Conservation (phyloP, 495 filamentous ascomycete genomes). For the Xylaria grammica region DNA sequence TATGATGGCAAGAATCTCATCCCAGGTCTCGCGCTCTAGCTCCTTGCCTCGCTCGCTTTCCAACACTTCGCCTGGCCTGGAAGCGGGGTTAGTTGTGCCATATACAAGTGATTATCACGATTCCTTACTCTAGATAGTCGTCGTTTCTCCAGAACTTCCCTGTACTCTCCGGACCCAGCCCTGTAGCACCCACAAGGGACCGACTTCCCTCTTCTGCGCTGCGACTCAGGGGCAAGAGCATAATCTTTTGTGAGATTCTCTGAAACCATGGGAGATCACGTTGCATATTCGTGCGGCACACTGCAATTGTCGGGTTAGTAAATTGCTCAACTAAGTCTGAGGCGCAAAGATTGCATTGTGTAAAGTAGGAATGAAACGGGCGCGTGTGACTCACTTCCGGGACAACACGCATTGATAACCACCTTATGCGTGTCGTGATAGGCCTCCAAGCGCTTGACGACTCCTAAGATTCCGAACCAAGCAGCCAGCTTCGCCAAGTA, state of each 20-base stretch:
- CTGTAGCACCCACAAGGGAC: conserved; percentile 2
- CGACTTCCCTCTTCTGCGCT: conserved; percentile 1
- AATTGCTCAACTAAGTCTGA: background rate
- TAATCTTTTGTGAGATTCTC: background rate
- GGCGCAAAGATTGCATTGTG: no score
- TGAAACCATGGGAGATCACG: conserved; percentile 4
- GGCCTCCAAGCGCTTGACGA: background rate
- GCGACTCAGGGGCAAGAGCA: background rate
- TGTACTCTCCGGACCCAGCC: conserved; percentile 2
- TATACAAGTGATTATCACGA: background rate
- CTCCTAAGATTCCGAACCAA: background rate
- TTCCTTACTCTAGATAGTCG: background rate
- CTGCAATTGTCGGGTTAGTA: background rate
- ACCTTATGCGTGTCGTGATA: background rate
- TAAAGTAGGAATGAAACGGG: background rate
- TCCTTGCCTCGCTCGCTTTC: background rate
- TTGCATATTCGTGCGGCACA: conserved; percentile 7
- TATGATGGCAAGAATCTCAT: conserved; percentile 2
- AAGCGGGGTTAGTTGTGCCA: background rate
- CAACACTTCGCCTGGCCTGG: background rate
- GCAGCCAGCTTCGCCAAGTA: conserved; percentile 1
- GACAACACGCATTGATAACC: conserved; percentile 5
- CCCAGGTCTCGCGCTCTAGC: background rate
- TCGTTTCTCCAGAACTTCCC: conserved; percentile 4
- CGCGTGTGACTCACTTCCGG: background rate